Conservation (phyloP, 768 basidiomycete genomes). For the Mycena belliarum region DNA sequence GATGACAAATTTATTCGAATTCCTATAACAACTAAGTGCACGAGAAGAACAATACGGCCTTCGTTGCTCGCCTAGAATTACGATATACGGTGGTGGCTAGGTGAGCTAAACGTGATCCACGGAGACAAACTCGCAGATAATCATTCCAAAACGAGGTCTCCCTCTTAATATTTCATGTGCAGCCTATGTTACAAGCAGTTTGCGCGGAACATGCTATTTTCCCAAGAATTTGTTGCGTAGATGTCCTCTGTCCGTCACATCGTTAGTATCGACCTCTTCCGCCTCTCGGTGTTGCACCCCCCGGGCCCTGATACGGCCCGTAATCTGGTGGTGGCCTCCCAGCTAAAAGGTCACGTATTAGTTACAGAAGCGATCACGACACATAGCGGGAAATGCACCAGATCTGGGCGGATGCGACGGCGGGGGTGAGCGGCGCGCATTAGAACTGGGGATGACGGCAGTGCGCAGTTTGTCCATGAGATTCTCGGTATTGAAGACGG, state of each 20-base stretch:
- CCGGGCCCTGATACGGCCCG: conserved; percentile 82
- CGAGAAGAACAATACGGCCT: no score
- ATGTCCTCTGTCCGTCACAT: not conserved
- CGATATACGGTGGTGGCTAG: no score
- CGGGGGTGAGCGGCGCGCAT: conserved; percentile 56
- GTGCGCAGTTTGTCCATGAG: conserved; percentile 83
- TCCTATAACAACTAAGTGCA: no score
- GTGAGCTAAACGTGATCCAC: no score
- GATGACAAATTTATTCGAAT: no score
- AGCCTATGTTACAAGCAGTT: conserved; percentile 1
- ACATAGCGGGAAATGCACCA: conserved; percentile 35
- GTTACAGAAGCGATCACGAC: not conserved
- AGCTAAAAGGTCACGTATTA: conserved; percentile 33
- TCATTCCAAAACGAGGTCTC: no score
- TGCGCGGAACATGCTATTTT: not conserved
- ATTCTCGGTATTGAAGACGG: conserved; percentile 88
- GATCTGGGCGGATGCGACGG: conserved; percentile 50
- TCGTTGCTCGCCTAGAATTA: no score
- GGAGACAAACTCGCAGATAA: no score
- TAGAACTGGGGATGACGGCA: conserved; percentile 73
- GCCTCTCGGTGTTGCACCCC: conserved; percentile 36
- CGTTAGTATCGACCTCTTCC: conserved; percentile 29
- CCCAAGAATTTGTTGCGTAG: not conserved
- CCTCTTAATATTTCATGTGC: no score
- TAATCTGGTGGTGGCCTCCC: conserved; percentile 86